Evolutionary conservation across 352 stramenopile genomes (phyloP), one percentile per base, ranked within the genome.

Genomic region (Phytophthora idaei): DNA sequence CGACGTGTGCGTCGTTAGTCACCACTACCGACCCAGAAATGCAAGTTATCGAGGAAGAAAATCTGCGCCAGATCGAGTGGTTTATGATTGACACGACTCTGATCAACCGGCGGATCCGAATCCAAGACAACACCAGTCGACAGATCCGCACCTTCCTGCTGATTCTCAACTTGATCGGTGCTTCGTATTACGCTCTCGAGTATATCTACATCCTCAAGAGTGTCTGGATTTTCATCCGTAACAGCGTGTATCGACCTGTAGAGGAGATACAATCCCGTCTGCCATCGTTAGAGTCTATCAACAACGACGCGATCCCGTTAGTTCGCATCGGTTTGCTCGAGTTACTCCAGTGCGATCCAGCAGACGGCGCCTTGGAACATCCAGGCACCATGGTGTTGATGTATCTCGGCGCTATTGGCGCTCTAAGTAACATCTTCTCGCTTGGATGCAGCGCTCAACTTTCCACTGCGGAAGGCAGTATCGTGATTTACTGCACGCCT

Each of bases 361-460:
- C 60, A 5, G 52, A 77, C 12, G 75, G 75, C n/a, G 73, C 73
- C 0, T 48, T 83, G 10, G 61, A 77, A 25, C 72, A 73, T 12
- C 66, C 72, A 5, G 64, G 53, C 0, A 78, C 68, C 0, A 72
- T 83, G 58, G 68, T 76, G 3, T 28, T 83, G 44, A 39, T 83
- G 8, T 83, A 83, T 49, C 62, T 83, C 1, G 75, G 75, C 2
- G 69, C 71, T 1, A 55, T 83, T 15, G 75, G 75, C 1, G 71
- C 72, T 31, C 52, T 80, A 1, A 83, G 75, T 64, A 83, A 83
- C 44, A 77, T 80, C 27, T 83, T 83, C 49, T 78, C 75, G 17
- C 62, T 80, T 2, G 60, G 57, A 3, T 83, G 75, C 37, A 65
- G 68, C 0, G 75, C 71, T 1, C 59, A 78, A 28, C 54, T 80